Base-by-base conservation (phyloP, 2,329 filamentous ascomycete species). In the Coleophoma crateriformis region DNA sequence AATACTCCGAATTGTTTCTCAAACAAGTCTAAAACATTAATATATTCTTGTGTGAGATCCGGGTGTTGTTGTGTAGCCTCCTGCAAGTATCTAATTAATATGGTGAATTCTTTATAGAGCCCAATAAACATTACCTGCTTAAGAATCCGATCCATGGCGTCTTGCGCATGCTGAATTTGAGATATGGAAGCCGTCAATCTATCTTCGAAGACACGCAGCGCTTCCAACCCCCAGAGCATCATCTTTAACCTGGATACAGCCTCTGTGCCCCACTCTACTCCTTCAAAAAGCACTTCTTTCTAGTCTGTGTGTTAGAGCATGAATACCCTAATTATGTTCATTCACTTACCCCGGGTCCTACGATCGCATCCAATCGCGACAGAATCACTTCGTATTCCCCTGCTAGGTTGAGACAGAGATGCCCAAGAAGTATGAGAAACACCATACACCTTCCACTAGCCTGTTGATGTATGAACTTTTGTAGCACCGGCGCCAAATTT, bases 211-310 rank as follows among this genome's bases (percentile, higher is more conserved):
- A 57, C 50, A 10, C 52, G 53, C 1, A 59, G 49, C 4, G 54
- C 53, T 43, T 57, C 53, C 13, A 55, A 37, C 13, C 54, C 53
- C 55, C 51, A 56, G 2, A 59, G 33, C 54, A 59, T 59, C 33
- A 52, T 55, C 42, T 53, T 55, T n/a, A 59, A 42, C 15, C 52
- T 52, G 33, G 54, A 44, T 4, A 57, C 50, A 20, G 57, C 51
- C 39, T 54, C 48, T 3, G 46, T 52, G 12, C 46, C 50, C 50
- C 53, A 57, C 19, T 57, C 50, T 2, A 57, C 39, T 13, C 57
- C 57, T 35, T 54, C 45, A 2, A 56, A 40, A 7, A 59, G 13
- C 4, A 57, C 52, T 48, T 49, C 50, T 15, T 58, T 51, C 54
- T 58, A 33, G n/a, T 7, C 7, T 22, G 20, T 19, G 40, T 27